Evolutionary conservation across 352 stramenopile genomes (phyloP).

Genomic region (Phytophthora sansomeana): DNA sequence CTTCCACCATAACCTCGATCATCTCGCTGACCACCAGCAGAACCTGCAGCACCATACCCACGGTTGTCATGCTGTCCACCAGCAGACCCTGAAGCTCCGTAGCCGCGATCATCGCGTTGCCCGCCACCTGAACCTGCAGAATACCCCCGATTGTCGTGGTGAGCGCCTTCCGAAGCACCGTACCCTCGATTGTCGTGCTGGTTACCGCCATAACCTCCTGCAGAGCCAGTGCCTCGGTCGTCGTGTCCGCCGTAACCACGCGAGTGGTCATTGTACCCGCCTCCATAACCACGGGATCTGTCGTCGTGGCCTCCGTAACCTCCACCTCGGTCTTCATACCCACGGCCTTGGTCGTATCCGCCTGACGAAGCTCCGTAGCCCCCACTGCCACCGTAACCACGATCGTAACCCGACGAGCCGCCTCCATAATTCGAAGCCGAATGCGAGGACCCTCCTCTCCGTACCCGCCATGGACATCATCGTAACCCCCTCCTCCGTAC

Average conservation of each 20-base stretch:
- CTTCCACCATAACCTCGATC: slow-evolving; percentile 19
- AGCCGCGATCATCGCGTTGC: slow-evolving; percentile 8
- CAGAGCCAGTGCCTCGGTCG: slow-evolving; percentile 1
- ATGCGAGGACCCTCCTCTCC: no score
- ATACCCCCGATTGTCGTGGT: slow-evolving; percentile 8
- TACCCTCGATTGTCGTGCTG: slow-evolving; percentile 3
- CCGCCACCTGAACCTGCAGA: background rate
- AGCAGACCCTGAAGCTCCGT: slow-evolving; percentile 6
- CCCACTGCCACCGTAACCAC: slow-evolving; percentile 7
- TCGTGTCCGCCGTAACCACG: slow-evolving; percentile 23
- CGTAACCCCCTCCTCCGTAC: slow-evolving; percentile 23
- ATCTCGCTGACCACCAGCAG: slow-evolving; percentile 5
- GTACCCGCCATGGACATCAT: no score
- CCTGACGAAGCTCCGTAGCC: slow-evolving; percentile 20
- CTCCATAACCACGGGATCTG: slow-evolving; percentile 22
- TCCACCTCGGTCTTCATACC: slow-evolving; percentile 30
- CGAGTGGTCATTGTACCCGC: slow-evolving; percentile 28
- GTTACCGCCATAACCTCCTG: background rate
- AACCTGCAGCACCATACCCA: slow-evolving; percentile 3
- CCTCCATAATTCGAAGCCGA: background rate
- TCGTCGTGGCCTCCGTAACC: slow-evolving; percentile 9
- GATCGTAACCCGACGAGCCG: slow-evolving; percentile 5
- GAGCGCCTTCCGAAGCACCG: slow-evolving; percentile 11
- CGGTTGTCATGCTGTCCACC: slow-evolving; percentile 1
- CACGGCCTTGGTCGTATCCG: slow-evolving; percentile 26